A percentile compares a stretch with the other conserved stretches of the same genome.
Evolutionary conservation across 805 yeast genomes (phyloP).

Genomic region (Candida boleticola): DNA sequence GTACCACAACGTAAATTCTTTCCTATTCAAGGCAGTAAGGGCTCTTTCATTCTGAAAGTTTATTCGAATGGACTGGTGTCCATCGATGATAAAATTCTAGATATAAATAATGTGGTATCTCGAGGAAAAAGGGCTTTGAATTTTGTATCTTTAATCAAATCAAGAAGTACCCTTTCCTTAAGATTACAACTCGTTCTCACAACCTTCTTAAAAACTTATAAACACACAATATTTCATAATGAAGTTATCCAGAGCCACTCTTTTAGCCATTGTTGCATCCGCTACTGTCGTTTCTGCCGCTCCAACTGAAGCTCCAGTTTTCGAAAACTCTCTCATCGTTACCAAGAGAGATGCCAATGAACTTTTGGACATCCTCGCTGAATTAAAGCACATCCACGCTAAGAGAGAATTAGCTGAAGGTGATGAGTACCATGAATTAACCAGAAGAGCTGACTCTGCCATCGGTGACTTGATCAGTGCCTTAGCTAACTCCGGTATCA

Average conservation of each 20-base stretch:
- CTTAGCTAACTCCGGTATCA: slow-evolving; percentile 36
- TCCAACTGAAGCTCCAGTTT: slow-evolving; percentile 18
- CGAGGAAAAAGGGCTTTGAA: too few species aligned
- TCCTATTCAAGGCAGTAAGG: neutral
- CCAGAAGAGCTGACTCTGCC: slow-evolving; percentile 35
- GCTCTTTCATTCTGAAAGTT: too few species aligned
- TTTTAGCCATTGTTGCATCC: slow-evolving; percentile 39
- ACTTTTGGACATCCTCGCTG: slow-evolving; percentile 30
- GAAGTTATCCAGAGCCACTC: slow-evolving; percentile 41
- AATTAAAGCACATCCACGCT: slow-evolving; percentile 30
- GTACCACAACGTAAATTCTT: neutral
- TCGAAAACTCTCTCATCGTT: slow-evolving; percentile 21
- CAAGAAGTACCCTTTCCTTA: too few species aligned
- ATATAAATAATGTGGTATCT: too few species aligned
- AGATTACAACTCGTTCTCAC: too few species aligned
- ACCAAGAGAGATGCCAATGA: slow-evolving; percentile 35
- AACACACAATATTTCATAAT: too few species aligned
- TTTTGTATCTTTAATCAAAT: too few species aligned
- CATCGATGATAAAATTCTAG: too few species aligned
- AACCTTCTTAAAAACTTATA: too few species aligned
- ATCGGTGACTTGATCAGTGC: slow-evolving; percentile 36
- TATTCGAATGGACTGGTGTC: too few species aligned
- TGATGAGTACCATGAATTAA: slow-evolving; percentile 23
- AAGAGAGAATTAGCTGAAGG: slow-evolving; percentile 37
- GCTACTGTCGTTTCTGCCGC: slow-evolving; percentile 37